Conservation (phyloP, 208 protist genomes). For the Porcisia deanei region DNA sequence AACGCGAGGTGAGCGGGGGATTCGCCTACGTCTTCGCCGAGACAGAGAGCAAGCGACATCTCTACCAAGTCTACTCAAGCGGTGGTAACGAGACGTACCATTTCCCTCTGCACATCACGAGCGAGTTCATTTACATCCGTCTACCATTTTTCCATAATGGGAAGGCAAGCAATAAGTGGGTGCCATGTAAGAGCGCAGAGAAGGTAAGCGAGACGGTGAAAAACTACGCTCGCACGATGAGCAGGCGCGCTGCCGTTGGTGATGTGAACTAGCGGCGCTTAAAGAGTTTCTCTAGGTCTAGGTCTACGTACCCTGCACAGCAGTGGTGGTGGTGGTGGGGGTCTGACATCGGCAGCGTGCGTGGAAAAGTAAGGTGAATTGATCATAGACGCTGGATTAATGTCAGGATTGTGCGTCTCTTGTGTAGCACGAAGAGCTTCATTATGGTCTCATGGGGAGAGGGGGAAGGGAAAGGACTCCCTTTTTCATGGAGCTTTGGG, state of each 20-base stretch:
- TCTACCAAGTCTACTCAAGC: constrained; percentile 71
- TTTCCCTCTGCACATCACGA: constrained; percentile 79
- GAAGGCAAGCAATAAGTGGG: constrained; percentile 48
- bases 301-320: not conserved
- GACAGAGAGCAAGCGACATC: constrained; percentile 38
- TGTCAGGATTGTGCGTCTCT: not conserved
- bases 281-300: not conserved
- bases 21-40: constrained; percentile 83
- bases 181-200: constrained; percentile 79
- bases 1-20: constrained; percentile 35
- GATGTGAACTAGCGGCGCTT: not conserved
- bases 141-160: constrained; percentile 49
- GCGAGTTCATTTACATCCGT: constrained; percentile 71
- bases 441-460: not conserved
- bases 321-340: not conserved
- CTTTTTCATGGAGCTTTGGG: not conserved
- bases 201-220: constrained; percentile 82
- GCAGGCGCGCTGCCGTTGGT: not conserved
- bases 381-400: not conserved
- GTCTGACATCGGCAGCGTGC: not conserved
- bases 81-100: constrained; percentile 47
- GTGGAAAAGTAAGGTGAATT: not conserved
- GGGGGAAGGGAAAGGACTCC: not conserved
- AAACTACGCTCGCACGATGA: constrained; percentile 47
- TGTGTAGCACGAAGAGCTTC: not conserved